Evolutionary conservation across 202 grass and related monocot genomes (phyloP), one percentile per base, ranked within the genome.

Genomic region (Dendrocalamus latiflorus): DNA sequence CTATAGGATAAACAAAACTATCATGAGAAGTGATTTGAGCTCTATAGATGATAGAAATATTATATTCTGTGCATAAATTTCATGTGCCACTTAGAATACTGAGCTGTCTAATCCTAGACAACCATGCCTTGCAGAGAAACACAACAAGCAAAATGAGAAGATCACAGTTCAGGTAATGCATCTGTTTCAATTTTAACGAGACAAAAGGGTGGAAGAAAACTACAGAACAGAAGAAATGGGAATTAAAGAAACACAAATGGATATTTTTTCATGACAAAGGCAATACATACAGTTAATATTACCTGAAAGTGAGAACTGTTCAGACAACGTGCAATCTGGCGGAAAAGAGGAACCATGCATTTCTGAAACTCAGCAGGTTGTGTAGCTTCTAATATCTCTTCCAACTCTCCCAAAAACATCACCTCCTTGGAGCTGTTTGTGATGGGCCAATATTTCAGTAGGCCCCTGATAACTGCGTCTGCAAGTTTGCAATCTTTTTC

Each of bases 281-380:
- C 12, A 21, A 43, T 26, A 7, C 24, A 59, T 72, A 5, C 21
- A 25, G 63, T 6, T 45, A 65, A 71, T 55, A 65, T 81, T 93
- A 97, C 94, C 94, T 97, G 94, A 86, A 97, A 97, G 77, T 97
- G 94, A 36, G 89, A 88, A 68, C 94, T 91, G 88, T 51, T 97
- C 60, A 97, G 90, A 64, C 94, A 97, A 10, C 84, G 62, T 9
- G 91, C 84, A 13, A n/a, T n/a, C n/a, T n/a, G n/a, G n/a, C n/a
- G n/a, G n/a, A n/a, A n/a, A n/a, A n/a, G n/a, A n/a, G n/a, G n/a
- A n/a, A n/a, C n/a, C n/a, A n/a, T n/a, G n/a, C n/a, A n/a, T n/a
- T n/a, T n/a, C n/a, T n/a, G n/a, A n/a, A n/a, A n/a, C n/a, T n/a
- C n/a, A n/a, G n/a, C n/a, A n/a, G n/a, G n/a, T n/a, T n/a, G n/a